phyloP scores from a whole-genome alignment of 495 filamentous ascomycete genomes.

The Aspergillus mulundensis region DNA sequence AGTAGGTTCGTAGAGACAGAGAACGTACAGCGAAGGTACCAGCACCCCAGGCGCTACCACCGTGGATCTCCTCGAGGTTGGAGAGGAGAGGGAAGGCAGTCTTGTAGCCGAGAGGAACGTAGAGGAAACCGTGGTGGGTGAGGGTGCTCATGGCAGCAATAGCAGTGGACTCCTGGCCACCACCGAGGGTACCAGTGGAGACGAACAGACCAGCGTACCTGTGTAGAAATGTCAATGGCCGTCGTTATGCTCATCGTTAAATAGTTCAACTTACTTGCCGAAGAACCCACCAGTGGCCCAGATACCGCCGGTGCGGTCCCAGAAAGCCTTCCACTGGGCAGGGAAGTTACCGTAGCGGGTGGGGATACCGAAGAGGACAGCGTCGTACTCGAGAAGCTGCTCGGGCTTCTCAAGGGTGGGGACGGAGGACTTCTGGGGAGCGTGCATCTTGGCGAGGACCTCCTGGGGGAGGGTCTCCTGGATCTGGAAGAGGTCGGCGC shows the following conservation, averaged over 20 bases:
- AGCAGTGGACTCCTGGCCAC: conserved; percentile 89
- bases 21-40: conserved; percentile 78
- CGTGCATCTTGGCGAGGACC: conserved; percentile 83
- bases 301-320: conserved; percentile 74
- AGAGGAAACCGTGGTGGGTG: conserved; percentile 91
- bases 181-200: conserved; percentile 73
- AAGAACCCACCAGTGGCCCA: conserved; percentile 70
- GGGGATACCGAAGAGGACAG: conserved; percentile 90
- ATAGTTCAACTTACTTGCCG: conserved; percentile 55
- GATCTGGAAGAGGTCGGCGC: conserved; percentile 76
- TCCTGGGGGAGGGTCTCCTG: conserved; percentile 82
- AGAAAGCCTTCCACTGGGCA: conserved; percentile 91
- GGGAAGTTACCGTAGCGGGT: conserved; percentile 99
- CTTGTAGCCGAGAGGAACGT: conserved; percentile 90
- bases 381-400: conserved; percentile 75
- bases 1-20: not conserved
- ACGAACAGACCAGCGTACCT: conserved; percentile 82
- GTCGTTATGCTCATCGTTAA: not conserved
- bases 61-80: conserved; percentile 71
- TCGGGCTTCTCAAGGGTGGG: conserved; percentile 59
- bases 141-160: conserved; percentile 82
- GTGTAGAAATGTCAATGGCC: not conserved
- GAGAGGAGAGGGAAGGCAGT: conserved; percentile 64
- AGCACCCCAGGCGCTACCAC: conserved; percentile 89
- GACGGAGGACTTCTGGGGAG: conserved; percentile 69